phyloP scores from a whole-genome alignment of 805 yeast genomes.

The Candida sakaeoensis region DNA sequence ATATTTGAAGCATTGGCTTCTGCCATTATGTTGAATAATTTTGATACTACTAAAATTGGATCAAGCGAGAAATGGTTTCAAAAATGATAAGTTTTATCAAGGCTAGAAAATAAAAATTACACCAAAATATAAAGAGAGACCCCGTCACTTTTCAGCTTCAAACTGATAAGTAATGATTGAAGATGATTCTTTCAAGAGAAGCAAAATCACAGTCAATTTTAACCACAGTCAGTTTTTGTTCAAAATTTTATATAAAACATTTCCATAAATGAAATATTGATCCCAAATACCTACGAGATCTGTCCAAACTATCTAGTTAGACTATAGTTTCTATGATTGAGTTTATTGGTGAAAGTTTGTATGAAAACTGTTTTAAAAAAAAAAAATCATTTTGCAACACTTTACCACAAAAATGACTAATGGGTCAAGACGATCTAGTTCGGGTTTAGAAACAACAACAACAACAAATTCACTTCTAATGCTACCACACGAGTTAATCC shows the following conservation, averaged over 20 bases:
- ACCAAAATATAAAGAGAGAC: not conserved
- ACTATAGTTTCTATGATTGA: not conserved
- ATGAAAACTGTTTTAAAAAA: not conserved
- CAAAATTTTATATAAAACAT: too few species aligned
- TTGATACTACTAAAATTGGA: not conserved
- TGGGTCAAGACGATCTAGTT: too few species aligned
- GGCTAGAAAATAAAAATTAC: not conserved
- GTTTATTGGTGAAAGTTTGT: not conserved
- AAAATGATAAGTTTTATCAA: not conserved
- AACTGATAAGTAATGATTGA: too few species aligned
- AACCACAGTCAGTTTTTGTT: too few species aligned
- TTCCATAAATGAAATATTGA: too few species aligned
- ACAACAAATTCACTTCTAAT: not conserved
- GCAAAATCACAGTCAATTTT: too few species aligned
- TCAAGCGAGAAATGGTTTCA: constrained; percentile 3
- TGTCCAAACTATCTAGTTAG: too few species aligned
- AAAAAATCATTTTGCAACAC: not conserved
- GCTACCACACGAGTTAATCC: constrained; percentile 2
- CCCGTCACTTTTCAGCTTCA: not conserved
- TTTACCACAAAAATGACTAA: constrained; percentile 2
- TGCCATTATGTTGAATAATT: constrained; percentile 8
- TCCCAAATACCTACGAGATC: too few species aligned
- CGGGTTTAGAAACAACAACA: too few species aligned
- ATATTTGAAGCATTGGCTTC: constrained; percentile 24
- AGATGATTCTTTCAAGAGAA: too few species aligned